Percentiles rank a stretch among this genome's conserved stretches.
Evolutionary conservation across 495 filamentous ascomycete species (phyloP).

Genomic region (Lasiosphaeria miniovina): DNA sequence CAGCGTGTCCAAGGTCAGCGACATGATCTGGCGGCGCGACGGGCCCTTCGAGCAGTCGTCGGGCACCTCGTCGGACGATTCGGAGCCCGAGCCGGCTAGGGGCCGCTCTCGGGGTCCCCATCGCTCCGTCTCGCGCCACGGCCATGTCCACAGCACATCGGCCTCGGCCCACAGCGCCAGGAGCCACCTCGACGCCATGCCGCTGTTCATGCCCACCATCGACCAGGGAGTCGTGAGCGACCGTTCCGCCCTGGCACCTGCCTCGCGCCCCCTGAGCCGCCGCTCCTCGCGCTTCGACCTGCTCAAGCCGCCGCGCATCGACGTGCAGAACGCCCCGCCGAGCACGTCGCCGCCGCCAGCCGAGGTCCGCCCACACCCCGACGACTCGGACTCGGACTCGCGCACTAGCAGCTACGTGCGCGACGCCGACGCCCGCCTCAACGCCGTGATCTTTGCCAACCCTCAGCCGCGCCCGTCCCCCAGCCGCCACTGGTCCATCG

Average conservation of each 20-base stretch:
- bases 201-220: conserved; percentile 32
- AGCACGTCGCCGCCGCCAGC: conserved; percentile 34
- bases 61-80: conserved; percentile 39
- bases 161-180: conserved; percentile 25
- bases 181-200: conserved; percentile 40
- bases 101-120: conserved; percentile 30
- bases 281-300: conserved; percentile 49
- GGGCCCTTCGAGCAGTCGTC: conserved; percentile 25
- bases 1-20: conserved; percentile 48
- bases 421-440: conserved; percentile 22
- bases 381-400: conserved; percentile 37
- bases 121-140: conserved; percentile 15
- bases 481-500: conserved; percentile 67
- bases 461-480: conserved; percentile 27
- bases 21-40: conserved; percentile 48
- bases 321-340: conserved; percentile 53
- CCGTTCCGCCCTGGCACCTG: conserved; percentile 7
- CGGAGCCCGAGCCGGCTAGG: conserved; percentile 31
- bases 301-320: conserved; percentile 61
- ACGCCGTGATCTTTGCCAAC: conserved; percentile 26
- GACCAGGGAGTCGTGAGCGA: conserved; percentile 18
- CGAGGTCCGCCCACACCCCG: conserved; percentile 19
- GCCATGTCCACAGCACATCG: conserved; percentile 19
- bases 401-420: conserved; percentile 21
- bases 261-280: conserved; percentile 34